Conservation (phyloP, 768 basidiomycete genomes). For the Phylloporus sp. region DNA sequence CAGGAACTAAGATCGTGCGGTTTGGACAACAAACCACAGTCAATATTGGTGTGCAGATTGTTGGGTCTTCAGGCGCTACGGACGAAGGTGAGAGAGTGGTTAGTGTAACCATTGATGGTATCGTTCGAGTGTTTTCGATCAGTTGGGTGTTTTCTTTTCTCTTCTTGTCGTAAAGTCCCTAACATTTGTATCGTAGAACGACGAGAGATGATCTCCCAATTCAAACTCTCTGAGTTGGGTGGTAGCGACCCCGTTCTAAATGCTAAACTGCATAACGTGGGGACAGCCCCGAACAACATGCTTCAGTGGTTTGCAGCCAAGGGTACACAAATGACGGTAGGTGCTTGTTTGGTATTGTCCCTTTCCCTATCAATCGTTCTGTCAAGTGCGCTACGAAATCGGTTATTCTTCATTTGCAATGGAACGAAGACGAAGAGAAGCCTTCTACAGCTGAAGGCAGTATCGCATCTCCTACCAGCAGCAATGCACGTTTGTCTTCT, state of each 20-base stretch:
- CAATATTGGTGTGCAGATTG: conserved; percentile 85
- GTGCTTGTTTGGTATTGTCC: conserved; percentile 17
- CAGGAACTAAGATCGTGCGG: conserved; percentile 82
- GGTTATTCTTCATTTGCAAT: conserved; percentile 79
- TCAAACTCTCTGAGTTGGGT: conserved; percentile 78
- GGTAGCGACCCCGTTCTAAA: conserved; percentile 62
- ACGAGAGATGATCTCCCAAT: conserved; percentile 89
- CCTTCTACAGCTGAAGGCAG: conserved; percentile 13
- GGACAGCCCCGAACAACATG: conserved; percentile 82
- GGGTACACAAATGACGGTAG: conserved; percentile 84
- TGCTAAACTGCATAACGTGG: conserved; percentile 71
- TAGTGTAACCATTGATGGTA: conserved; percentile 89
- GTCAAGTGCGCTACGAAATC: conserved; percentile 83
- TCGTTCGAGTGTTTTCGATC: conserved; percentile 88
- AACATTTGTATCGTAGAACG: conserved; percentile 36
- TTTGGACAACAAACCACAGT: conserved; percentile 93
- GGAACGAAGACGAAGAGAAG: conserved; percentile 63
- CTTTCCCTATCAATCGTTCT: neutral
- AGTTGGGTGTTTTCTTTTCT: conserved; percentile 50
- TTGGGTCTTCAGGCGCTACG: conserved; percentile 41
- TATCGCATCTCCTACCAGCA: conserved; percentile 25
- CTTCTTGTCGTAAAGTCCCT: neutral
- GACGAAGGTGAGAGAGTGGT: conserved; percentile 78
- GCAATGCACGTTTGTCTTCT: conserved; percentile 23
- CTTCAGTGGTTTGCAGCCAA: conserved; percentile 93